A percentile compares a stretch with the other conserved stretches of the same genome.
These are phyloP conservation scores for Aschersonia sp. DNA, from an alignment of 2,329 filamentous ascomycete genomes.

Conservation along the genomic window DNA sequence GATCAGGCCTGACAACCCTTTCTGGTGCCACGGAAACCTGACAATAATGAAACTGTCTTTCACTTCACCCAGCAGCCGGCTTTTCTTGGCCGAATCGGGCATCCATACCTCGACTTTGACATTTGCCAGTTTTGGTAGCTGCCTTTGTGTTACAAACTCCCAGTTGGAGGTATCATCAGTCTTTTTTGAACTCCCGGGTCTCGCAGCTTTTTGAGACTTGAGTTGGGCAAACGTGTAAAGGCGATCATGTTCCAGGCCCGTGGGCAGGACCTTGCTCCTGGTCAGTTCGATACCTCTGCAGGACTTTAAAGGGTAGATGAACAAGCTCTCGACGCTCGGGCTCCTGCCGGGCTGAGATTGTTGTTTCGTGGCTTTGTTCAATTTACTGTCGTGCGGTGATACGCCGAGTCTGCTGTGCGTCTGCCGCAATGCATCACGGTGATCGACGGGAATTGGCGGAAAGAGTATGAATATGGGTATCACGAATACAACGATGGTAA, in stretches of 20 bases:
- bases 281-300: slow-evolving; percentile 64
- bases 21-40: slow-evolving; percentile 46
- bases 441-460: slow-evolving; percentile 36
- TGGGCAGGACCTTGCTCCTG: slow-evolving; percentile 46
- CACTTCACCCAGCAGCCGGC: slow-evolving; percentile 34
- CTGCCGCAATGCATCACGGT: slow-evolving; percentile 37
- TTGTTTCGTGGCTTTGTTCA: slow-evolving; percentile 10
- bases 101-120: slow-evolving; percentile 56
- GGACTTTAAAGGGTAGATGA: slow-evolving; percentile 73
- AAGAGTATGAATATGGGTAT: slow-evolving; percentile 39
- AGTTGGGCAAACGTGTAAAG: slow-evolving; percentile 69
- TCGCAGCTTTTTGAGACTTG: slow-evolving; percentile 5
- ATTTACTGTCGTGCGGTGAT: slow-evolving; percentile 20
- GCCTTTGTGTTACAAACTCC: slow-evolving; percentile 58
- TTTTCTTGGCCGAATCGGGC: slow-evolving; percentile 44
- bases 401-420: slow-evolving; percentile 37
- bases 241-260: slow-evolving; percentile 66
- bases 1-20: slow-evolving; percentile 31
- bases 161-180: slow-evolving; percentile 27
- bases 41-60: slow-evolving; percentile 48
- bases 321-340: slow-evolving; percentile 43
- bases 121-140: slow-evolving; percentile 56
- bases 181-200: neutral
- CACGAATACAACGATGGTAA: slow-evolving; percentile 34
- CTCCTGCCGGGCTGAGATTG: slow-evolving; percentile 8